Percentiles rank a stretch among this genome's conserved stretches.
phyloP scores from a whole-genome alignment of 495 filamentous ascomycete species.

The Aspergillus sclerotiicarbonarius region DNA sequence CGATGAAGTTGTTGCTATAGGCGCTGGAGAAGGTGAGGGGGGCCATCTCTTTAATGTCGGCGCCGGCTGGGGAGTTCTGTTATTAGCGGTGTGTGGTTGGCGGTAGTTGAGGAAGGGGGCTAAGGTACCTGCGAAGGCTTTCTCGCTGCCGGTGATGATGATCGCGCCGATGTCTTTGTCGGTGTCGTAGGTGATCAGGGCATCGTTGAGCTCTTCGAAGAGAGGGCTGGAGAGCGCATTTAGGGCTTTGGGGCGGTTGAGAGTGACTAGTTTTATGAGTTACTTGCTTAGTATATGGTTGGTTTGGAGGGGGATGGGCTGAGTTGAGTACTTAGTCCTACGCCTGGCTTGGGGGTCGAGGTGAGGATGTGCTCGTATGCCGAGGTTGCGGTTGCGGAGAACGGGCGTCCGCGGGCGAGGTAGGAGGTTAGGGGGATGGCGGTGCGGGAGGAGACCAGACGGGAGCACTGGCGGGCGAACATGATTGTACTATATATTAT shows the following conservation, averaged over 20 bases:
- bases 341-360: slow-evolving; percentile 79
- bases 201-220: slow-evolving; percentile 83
- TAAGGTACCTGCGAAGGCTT: slow-evolving; percentile 72
- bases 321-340: slow-evolving; percentile 70
- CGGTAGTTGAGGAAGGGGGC: background rate
- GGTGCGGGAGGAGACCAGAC: slow-evolving; percentile 59
- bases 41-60: slow-evolving; percentile 99
- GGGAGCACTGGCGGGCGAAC: slow-evolving; percentile 56
- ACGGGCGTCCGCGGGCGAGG: slow-evolving; percentile 50
- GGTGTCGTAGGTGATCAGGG: slow-evolving; percentile 68
- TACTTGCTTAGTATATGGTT: background rate
- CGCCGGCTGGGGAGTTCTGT: slow-evolving; percentile 59
- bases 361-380: slow-evolving; percentile 80
- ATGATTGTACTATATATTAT: slow-evolving; percentile 31
- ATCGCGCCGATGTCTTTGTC: slow-evolving; percentile 70
- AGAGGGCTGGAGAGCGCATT: slow-evolving; percentile 89
- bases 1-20: slow-evolving; percentile 87
- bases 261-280: slow-evolving; percentile 61
- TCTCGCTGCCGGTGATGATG: slow-evolving; percentile 80
- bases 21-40: slow-evolving; percentile 81
- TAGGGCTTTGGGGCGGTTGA: slow-evolving; percentile 91
- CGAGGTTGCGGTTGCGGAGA: slow-evolving; percentile 57
- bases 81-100: slow-evolving; percentile 1
- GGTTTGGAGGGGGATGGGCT: background rate
- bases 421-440: slow-evolving; percentile 42